Base-by-base conservation (phyloP, 2,329 filamentous ascomycete species). In the Pseudocercospora eumusae region DNA sequence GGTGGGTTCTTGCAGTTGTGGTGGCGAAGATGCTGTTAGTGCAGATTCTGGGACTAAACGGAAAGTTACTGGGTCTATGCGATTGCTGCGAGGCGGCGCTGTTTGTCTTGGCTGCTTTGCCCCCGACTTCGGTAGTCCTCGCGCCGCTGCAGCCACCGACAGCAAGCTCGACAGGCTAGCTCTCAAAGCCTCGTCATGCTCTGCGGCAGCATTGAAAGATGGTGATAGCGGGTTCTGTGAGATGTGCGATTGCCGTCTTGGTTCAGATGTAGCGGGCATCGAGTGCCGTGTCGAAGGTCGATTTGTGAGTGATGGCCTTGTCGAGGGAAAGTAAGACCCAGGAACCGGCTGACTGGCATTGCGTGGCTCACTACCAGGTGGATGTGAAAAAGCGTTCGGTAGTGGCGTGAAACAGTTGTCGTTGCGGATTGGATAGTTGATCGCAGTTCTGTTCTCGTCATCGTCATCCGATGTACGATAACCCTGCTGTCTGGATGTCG, bases 151-250 rank as follows among this genome's bases (percentile, higher is more conserved):
- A 0, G 92, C 93, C 71, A 92, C 96, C n/a, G 93, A 97, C 11
- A 99, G 85, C 11, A 99, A 83, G 0, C 95, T 98, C 0, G 92
- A 96, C n/a, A 99, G 83, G 54, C 92, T 96, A 20, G 95, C 92
- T 33, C 95, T 88, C 10, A 99, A 83, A 1, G 92, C 95, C 28
- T 92, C 95, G 70, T 99, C 95, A 70, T 98, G 93, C 70, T 98
- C 92, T 9, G 70, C 70, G 10, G 73, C 71, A 53, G 91, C 88
- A 69, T 92, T 91, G 70, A 91, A 86, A 3, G 86, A 85, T 1
- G 91, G 88, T 0, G 89, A 88, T 73, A 91, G 85, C 74, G 90
- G 86, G 74, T 87, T 89, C 73, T 84, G 86, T 9, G 84, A 83
- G 42, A 79, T 79, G 71, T 86, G 85, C 55, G 83, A 80, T 49